These are phyloP conservation scores for Euphrasia arctica DNA, from an alignment of 305 asterid species.

Conservation along the genomic window DNA sequence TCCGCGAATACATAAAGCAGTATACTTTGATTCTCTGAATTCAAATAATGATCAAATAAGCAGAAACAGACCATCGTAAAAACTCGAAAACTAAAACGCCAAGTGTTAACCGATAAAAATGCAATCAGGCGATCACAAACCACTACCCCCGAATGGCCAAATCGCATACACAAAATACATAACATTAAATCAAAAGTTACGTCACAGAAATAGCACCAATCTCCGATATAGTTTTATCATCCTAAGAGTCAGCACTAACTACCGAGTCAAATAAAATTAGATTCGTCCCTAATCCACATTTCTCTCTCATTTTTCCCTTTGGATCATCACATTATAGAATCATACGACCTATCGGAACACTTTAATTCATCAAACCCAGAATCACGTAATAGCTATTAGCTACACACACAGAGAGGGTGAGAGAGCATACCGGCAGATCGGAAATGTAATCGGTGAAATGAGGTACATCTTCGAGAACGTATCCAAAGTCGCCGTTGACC, in stretches of 20 bases:
- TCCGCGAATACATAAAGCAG: too few relatives aligned
- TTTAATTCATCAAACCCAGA: background rate
- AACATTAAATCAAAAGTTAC: slow-evolving; percentile 13
- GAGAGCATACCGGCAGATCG: slow-evolving; percentile 55
- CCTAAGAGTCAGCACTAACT: background rate
- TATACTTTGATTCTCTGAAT: too few relatives aligned
- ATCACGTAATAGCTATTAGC: background rate
- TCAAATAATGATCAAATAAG: background rate
- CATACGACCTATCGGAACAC: slow-evolving; percentile 16
- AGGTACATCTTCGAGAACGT: slow-evolving; percentile 85
- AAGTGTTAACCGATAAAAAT: background rate
- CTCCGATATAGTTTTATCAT: too few relatives aligned
- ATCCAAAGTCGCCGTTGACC: slow-evolving; percentile 58
- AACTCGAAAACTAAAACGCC: background rate
- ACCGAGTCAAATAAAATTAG: background rate
- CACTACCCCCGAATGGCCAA: background rate
- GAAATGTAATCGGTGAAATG: slow-evolving; percentile 81
- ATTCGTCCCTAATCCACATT: background rate
- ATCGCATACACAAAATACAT: background rate
- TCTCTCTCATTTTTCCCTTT: background rate
- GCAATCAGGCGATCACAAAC: background rate
- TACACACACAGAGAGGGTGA: background rate
- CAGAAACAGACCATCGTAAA: background rate
- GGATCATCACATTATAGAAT: slow-evolving; percentile 14
- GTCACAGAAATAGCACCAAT: background rate